Base-by-base conservation (phyloP, 495 filamentous ascomycete species). In the Oidiodendron maius region DNA sequence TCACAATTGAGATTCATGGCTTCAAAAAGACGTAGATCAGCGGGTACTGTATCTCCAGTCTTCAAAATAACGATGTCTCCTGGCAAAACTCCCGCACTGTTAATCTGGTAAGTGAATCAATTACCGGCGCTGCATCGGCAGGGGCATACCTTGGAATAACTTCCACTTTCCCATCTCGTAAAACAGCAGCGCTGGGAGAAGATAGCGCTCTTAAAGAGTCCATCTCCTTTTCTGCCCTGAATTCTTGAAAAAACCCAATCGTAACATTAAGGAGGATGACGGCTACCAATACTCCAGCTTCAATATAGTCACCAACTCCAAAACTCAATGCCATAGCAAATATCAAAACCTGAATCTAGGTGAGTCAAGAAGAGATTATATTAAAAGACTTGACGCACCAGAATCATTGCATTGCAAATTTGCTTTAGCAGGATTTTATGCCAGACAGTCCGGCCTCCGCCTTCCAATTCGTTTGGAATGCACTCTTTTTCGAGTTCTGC, bases 301-400 rank as follows among this genome's bases (percentile, higher is more conserved):
- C 89, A 46, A 95, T 81, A 56, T 81, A 91, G 54, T 91, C 87
- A 24, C 71, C 63, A 32, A 94, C 84, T 43, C 78, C 86, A 58
- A 89, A 94, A 55, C 84, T 87, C 30, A 95, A 69, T 26, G 74
- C 81, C 86, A 93, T 93, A 51, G 87, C 89, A 41, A 94, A 74
- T 25, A 93, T 76, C 18, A 95, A 73, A 28, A 95, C 85, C 83
- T 88, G 48, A 10, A 13, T 23, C 16, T 42, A 53, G 22, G 52
- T 55, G 40, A 60, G 22, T n/a, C n/a, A 52, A 53, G 28, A 12
- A 52, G 20, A 11, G 17, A 25, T 23, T 1, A 9, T 11, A 24
- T 5, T 30, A 26, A 34, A 2, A 16, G 24, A 44, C n/a, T 25
- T 28, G 21, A 70, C 74, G 54, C 66, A 81, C 69, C 68, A 83